Conservation (phyloP, 2,329 filamentous ascomycete species). For the Diaporthe sp. region DNA sequence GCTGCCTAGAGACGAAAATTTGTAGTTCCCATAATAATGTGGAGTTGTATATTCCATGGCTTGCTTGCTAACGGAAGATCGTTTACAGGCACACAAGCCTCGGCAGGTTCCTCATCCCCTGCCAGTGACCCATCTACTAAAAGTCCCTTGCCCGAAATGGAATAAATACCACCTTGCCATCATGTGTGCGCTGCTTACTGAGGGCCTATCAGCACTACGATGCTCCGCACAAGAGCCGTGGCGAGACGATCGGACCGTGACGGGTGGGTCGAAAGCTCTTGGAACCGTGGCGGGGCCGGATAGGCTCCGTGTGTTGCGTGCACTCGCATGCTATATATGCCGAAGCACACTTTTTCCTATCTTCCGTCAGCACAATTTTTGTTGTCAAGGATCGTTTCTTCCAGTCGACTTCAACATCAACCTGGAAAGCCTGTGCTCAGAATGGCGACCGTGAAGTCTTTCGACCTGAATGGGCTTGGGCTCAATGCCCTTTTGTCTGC, state of each 20-base stretch:
- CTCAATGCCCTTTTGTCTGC: not conserved
- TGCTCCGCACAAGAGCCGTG: not conserved
- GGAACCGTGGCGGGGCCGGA: not conserved
- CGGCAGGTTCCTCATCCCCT: not conserved
- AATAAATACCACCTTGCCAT: not conserved
- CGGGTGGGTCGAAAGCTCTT: not conserved
- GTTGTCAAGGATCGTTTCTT: too few relatives aligned
- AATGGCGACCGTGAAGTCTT: not conserved
- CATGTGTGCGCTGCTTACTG: not conserved
- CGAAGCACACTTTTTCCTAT: too few relatives aligned
- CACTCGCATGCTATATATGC: not conserved
- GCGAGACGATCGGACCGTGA: conserved; percentile 5
- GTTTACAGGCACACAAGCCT: not conserved
- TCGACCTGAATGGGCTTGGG: not conserved
- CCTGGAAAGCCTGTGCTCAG: fast-evolving
- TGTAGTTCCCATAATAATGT: not conserved
- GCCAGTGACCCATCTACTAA: conserved; percentile 1
- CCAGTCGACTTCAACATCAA: not conserved
- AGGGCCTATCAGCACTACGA: conserved; percentile 6
- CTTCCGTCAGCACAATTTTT: not conserved
- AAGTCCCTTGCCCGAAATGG: not conserved
- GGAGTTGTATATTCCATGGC: not conserved
- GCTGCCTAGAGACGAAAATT: not conserved
- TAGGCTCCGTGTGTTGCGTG: not conserved
- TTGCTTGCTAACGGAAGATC: not conserved